Base-by-base conservation (phyloP, 202 grass and related monocot species). In the Hordeum pubiflorum region DNA sequence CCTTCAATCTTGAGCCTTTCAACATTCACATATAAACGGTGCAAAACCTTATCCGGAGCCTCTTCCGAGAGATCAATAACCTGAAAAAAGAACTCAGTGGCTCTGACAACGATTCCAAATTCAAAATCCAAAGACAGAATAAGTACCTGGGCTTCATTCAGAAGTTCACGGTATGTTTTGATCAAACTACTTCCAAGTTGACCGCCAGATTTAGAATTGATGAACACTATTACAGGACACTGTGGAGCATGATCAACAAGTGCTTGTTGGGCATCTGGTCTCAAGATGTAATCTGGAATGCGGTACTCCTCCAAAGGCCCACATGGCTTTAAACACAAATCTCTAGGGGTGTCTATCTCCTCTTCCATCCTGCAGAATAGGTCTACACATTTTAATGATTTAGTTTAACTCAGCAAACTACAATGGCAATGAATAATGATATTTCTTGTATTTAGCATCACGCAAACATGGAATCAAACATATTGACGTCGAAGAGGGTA, bases 61-160 rank as follows among this genome's bases (percentile, higher is more conserved):
- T 94, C 94, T 67, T 97, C 90, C 17, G 88, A 88, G 2, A 97
- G 72, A 86, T 97, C 95, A 89, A 84, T 91, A 89, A 97, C 95
- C 95, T 97, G 79, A 43, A 80, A 80, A 40, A 81, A 81, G 14
- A 75, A 59, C 44, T 50, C 52, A 24, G 64, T 21, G 81, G 32
- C 14, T 39, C 34, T 71, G 43, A 72, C 22, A 73, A 65, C 38
- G 58, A 58, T n/a, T 37, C 7, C 57, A 85, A 29, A 85, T 46
- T 61, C 41, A 43, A 76, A 64, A 71, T 77, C 58, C 34, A 80
- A 12, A 34, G 21, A n/a, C 43, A 79, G 55, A 33, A 63, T 31
- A 89, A 22, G 41, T 86, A 98, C 95, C 92, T 98, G 95, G 17
- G 82, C 76, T 74, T 86, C 77, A 62, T 88, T 91, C 44, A 98